Evolutionary conservation across 805 yeast genomes (phyloP).

Genomic region (Ogataea degrootiae): DNA sequence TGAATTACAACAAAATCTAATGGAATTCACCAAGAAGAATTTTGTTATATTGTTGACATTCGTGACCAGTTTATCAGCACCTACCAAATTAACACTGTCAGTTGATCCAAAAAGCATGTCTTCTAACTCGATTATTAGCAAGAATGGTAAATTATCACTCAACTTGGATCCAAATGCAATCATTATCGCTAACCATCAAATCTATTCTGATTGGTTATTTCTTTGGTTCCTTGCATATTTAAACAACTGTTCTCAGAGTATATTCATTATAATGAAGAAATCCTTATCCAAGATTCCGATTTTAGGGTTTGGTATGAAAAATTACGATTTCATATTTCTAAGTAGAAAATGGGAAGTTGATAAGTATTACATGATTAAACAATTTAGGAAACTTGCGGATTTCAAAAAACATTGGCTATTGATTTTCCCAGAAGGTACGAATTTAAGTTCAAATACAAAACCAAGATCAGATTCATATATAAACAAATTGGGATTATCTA

Average conservation of each 20-base stretch:
- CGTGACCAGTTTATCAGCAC: constrained; percentile 45
- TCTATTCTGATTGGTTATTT: constrained; percentile 90
- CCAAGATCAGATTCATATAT: constrained; percentile 55
- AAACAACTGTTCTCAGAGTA: constrained; percentile 55
- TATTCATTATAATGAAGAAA: constrained; percentile 74
- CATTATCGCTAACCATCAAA: constrained; percentile 85
- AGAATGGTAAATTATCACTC: constrained; percentile 9
- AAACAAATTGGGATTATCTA: constrained; percentile 39
- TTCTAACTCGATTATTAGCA: constrained; percentile 3
- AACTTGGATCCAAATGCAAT: constrained; percentile 33
- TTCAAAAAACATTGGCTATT: constrained; percentile 52
- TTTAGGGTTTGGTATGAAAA: constrained; percentile 81
- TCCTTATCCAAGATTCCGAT: constrained; percentile 67
- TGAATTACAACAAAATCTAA: constrained; percentile 31
- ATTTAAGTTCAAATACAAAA: constrained; percentile 62
- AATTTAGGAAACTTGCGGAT: constrained; percentile 44
- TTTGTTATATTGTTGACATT: constrained; percentile 54
- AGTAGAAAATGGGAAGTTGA: constrained; percentile 86
- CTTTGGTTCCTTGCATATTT: constrained; percentile 83
- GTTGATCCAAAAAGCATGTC: constrained; percentile 18
- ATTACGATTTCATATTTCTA: constrained; percentile 71
- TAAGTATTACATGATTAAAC: constrained; percentile 50
- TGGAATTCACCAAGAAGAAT: constrained; percentile 51
- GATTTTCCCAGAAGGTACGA: constrained; percentile 94
- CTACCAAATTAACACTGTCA: constrained; percentile 48